phyloP scores from a whole-genome alignment of 2,329 filamentous ascomycete species.

The Fusarium goolgardi region DNA sequence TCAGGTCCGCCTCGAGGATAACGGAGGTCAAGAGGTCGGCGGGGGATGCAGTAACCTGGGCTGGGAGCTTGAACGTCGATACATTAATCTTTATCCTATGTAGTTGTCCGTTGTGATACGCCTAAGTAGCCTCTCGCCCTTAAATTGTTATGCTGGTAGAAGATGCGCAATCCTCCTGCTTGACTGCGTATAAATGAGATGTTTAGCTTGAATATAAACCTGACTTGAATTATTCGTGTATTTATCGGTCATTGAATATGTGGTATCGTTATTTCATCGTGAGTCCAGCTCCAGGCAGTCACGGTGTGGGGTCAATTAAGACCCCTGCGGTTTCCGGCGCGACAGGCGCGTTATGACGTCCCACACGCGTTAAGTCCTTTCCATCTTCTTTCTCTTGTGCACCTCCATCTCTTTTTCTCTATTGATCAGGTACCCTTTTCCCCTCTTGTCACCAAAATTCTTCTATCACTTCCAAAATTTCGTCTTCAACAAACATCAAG shows the following conservation, averaged over 20 bases:
- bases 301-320: conserved; percentile 49
- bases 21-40: conserved; percentile 26
- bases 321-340: conserved; percentile 45
- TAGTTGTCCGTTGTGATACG: not conserved
- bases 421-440: conserved; percentile 1
- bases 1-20: conserved; percentile 13
- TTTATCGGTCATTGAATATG: not conserved
- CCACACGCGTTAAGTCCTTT: conserved; percentile 41
- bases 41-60: conserved; percentile 47
- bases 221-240: not conserved
- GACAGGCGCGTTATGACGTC: conserved; percentile 49
- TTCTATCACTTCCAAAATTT: not conserved
- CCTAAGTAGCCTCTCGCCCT: not conserved
- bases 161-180: not conserved
- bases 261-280: not conserved
- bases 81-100: conserved; percentile 51
- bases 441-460: not conserved
- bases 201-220: not conserved
- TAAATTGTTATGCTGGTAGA: not conserved
- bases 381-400: conserved; percentile 29
- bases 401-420: conserved; percentile 9
- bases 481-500: not conserved
- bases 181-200: not conserved
- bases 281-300: not conserved
- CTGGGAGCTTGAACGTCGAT: conserved; percentile 56